Conservation (phyloP, 768 basidiomycete genomes). For the Psilocybe sp. region DNA sequence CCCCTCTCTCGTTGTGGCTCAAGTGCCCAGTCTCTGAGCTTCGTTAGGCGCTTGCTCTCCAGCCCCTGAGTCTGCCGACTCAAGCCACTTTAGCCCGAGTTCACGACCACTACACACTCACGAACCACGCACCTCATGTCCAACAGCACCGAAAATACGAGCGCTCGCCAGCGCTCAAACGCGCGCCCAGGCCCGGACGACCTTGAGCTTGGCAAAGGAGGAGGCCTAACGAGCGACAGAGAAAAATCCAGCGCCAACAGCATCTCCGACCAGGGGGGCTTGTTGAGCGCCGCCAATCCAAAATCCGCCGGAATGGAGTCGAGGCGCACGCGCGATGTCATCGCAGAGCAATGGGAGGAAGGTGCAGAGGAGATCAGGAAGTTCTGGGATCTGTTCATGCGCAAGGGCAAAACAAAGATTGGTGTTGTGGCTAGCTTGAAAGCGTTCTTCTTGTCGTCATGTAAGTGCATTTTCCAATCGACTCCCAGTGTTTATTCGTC, state of each 20-base stretch:
- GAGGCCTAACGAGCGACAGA: slow-evolving; percentile 12
- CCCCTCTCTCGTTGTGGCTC: too few relatives aligned
- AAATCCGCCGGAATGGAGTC: slow-evolving; percentile 14
- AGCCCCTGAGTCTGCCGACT: too few relatives aligned
- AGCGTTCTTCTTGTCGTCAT: slow-evolving; percentile 49
- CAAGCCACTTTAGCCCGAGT: too few relatives aligned
- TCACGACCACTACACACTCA: too few relatives aligned
- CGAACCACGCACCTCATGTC: background rate
- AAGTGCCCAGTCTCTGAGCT: too few relatives aligned
- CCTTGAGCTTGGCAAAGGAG: background rate
- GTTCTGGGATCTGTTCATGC: slow-evolving; percentile 44
- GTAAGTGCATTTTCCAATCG: slow-evolving; percentile 23
- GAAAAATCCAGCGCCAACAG: slow-evolving; percentile 9
- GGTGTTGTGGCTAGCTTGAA: slow-evolving; percentile 42
- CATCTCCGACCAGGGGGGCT: background rate
- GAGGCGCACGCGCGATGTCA: slow-evolving; percentile 12
- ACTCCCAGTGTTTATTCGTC: background rate
- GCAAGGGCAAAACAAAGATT: slow-evolving; percentile 43
- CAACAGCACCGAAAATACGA: slow-evolving; percentile 1
- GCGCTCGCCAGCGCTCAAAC: background rate
- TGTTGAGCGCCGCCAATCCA: background rate
- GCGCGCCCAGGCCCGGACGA: too few relatives aligned
- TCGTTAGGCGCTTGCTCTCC: too few relatives aligned
- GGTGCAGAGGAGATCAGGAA: slow-evolving; percentile 22
- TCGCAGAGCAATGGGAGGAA: slow-evolving; percentile 15